phyloP scores from a whole-genome alignment of 2,329 filamentous ascomycete genomes.

The Calonectria hawksworthii region DNA sequence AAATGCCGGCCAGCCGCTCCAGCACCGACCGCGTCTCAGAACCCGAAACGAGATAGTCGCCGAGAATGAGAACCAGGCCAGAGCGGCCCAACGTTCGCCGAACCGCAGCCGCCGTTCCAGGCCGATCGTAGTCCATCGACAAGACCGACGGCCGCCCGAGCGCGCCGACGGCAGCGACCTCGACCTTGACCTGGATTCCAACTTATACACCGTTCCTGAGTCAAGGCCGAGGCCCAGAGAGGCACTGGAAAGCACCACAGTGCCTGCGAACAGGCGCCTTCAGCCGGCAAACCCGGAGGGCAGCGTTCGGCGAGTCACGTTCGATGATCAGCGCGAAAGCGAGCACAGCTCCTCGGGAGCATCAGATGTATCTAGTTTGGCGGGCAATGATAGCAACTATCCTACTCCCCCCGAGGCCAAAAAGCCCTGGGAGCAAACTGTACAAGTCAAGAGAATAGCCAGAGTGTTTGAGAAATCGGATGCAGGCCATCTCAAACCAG shows the following conservation, averaged over 20 bases:
- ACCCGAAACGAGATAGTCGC: neutral
- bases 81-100: neutral
- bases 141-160: neutral
- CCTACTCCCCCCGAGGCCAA: neutral
- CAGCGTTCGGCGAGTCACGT: neutral
- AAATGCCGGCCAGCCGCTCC: neutral
- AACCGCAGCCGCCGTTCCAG: neutral
- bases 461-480: neutral
- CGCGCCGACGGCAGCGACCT: neutral
- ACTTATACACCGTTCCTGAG: neutral
- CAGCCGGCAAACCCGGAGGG: neutral
- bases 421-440: neutral
- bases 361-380: neutral
- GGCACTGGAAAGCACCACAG: neutral
- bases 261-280: neutral
- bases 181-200: neutral
- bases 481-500: neutral
- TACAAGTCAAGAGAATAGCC: neutral
- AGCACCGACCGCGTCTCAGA: neutral
- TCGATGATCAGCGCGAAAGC: neutral
- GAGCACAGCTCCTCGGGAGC: neutral
- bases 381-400: neutral
- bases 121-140: neutral
- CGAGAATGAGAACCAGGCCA: neutral
- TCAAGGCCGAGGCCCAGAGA: neutral